Conservation (phyloP, 139 green algal genomes). For the Medakamo hakoo region DNA sequence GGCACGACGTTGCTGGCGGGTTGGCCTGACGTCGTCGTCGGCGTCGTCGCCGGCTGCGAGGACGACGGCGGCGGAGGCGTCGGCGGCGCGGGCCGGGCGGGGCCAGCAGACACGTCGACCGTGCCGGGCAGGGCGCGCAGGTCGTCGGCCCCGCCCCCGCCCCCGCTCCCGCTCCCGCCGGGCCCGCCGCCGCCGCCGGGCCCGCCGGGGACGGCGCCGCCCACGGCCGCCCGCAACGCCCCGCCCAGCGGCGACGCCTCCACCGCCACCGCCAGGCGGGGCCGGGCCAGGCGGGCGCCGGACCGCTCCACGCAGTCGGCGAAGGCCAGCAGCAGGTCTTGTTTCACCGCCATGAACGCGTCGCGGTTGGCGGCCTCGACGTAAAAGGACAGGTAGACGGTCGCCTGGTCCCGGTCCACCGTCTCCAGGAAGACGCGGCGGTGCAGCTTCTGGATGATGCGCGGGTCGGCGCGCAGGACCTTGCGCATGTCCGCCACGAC, state of each 20-base stretch:
- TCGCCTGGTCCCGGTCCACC: slow-evolving; percentile 40
- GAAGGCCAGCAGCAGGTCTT: slow-evolving; percentile 67
- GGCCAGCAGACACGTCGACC: slow-evolving; percentile 8
- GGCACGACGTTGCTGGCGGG: background rate
- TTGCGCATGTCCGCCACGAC: slow-evolving; percentile 56
- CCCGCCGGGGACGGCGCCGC: background rate
- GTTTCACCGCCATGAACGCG: slow-evolving; percentile 73
- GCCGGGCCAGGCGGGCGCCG: slow-evolving; percentile 46
- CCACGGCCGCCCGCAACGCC: background rate
- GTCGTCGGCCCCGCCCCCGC: background rate
- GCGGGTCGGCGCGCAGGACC: slow-evolving; percentile 33
- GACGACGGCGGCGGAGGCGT: background rate
- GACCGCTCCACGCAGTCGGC: slow-evolving; percentile 68
- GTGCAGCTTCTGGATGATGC: slow-evolving; percentile 81
- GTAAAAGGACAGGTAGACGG: slow-evolving; percentile 66
- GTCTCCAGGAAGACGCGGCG: slow-evolving; percentile 77
- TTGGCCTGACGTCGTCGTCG: background rate
- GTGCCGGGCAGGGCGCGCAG: no score
- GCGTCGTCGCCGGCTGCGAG: background rate
- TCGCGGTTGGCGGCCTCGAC: slow-evolving; percentile 57
- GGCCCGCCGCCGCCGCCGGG: background rate
- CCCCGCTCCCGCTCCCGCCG: background rate
- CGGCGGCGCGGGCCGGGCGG: background rate
- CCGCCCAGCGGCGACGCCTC: background rate
- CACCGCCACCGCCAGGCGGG: slow-evolving; percentile 23